Evolutionary conservation across 805 yeast genomes (phyloP), one percentile per base, ranked within the genome.

Genomic region (Monosporozyma aquatica): DNA sequence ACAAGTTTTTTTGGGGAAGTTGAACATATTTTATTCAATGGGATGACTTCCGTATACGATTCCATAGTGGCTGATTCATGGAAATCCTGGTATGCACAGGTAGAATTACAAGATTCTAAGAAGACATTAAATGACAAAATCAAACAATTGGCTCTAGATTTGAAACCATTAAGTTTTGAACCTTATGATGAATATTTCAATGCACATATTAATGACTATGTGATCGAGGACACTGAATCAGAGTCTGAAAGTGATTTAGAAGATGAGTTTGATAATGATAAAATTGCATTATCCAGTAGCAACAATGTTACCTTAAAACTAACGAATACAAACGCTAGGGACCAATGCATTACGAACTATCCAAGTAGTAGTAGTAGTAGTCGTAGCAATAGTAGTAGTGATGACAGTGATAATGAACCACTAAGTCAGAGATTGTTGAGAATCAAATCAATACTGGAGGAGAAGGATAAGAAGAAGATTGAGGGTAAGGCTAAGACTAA

Each of bases 171-270:
- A 10, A 28, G 24, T 6, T 32, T 18, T 13, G 39, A 39, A 26
- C 37, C 45, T 1, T 42, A 45, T 21, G 26, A 45, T 4, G 23
- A 20, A 8, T 45, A 39, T 28, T 40, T 26, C 14, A 10, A 29
- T 3, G 23, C 7, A 15, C 34, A 35, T 23, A 21, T 9, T 8
- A 21, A 35, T 14, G n/a, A 23, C 14, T 35, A 35, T 23, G 38
- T 14, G n/a, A 28, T 35, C 1, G 18, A 35, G n/a, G 21, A 7
- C 11, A 21, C 26, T 8, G 6, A 2, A 4, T 34, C 17, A 8
- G 13, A 30, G 17, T 30, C 3, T n/a, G 25, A 23, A 7, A 17
- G 22, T 18, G 34, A 18, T 11, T n/a, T 5, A 9, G 34, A 17
- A 11, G 13, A 5, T 30, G 22, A 30, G 15, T 5, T 30, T 30